phyloP scores from a whole-genome alignment of 345 rosid genomes.

The Linum lewisii region DNA sequence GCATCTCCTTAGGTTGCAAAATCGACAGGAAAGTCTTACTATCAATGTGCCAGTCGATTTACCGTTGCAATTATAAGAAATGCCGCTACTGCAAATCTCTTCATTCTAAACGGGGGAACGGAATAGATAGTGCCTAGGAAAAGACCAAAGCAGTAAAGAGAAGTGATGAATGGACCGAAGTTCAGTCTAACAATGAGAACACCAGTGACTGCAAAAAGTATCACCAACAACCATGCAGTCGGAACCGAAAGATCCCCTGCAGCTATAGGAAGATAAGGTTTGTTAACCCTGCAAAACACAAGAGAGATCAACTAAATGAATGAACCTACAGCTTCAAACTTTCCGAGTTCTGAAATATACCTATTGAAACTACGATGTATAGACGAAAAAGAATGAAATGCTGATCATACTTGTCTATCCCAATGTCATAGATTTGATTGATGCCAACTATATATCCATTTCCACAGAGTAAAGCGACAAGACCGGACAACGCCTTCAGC shows the following conservation, averaged over 20 bases:
- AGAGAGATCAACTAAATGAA: slow-evolving; percentile 4
- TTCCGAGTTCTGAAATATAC: too few species aligned
- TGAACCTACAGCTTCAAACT: too few species aligned
- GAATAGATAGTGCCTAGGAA: slow-evolving; percentile 93
- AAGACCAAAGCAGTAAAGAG: slow-evolving; percentile 74
- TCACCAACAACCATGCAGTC: slow-evolving; percentile 84
- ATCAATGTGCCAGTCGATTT: background rate
- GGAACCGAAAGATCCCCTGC: slow-evolving; percentile 95
- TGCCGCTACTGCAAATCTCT: slow-evolving; percentile 81
- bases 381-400: slow-evolving; percentile 2
- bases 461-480: slow-evolving; percentile 84
- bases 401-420: slow-evolving; percentile 80
- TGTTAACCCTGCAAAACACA: slow-evolving; percentile 73
- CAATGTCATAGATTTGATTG: slow-evolving; percentile 94
- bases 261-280: slow-evolving; percentile 94
- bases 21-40: background rate
- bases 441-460: slow-evolving; percentile 97
- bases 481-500: slow-evolving; percentile 74
- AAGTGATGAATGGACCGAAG: slow-evolving; percentile 79
- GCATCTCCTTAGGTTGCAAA: background rate
- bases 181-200: slow-evolving; percentile 55
- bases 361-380: background rate
- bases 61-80: slow-evolving; percentile 93
- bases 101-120: slow-evolving; percentile 93
- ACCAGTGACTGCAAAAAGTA: slow-evolving; percentile 67